Percentiles rank a stretch among this genome's conserved stretches.
Evolutionary conservation across 1,284 basidiomycete genomes (phyloP).

Genomic region (Cryptococcus wingfieldii): DNA sequence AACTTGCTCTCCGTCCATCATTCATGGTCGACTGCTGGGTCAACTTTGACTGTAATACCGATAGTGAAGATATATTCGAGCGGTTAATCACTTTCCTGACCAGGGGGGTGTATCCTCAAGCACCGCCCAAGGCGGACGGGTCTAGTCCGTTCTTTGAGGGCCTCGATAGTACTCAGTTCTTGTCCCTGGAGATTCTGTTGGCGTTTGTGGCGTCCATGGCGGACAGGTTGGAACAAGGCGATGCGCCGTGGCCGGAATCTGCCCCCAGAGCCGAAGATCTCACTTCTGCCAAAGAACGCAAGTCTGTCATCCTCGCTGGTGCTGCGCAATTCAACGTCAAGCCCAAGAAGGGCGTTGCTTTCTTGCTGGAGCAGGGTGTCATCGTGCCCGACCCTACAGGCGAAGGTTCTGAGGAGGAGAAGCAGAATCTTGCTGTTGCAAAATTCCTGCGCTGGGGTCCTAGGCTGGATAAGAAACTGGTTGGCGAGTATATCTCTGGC

Average conservation of each 20-base stretch:
- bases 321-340: conserved; percentile 90
- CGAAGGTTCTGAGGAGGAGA: conserved; percentile 31
- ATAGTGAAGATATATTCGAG: conserved; percentile 95
- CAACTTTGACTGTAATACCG: conserved; percentile 96
- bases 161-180: conserved; percentile 71
- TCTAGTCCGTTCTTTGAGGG: conserved; percentile 55
- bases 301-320: conserved; percentile 78
- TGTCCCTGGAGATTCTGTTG: conserved; percentile 84
- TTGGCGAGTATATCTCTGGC: conserved; percentile 90
- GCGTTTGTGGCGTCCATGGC: conserved; percentile 86
- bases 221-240: conserved; percentile 65
- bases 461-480: conserved; percentile 83
- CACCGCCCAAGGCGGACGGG: conserved; percentile 33
- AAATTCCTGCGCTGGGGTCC: conserved; percentile 81
- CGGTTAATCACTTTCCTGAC: conserved; percentile 84
- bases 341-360: conserved; percentile 86
- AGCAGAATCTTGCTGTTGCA: conserved; percentile 54
- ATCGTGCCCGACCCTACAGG: conserved; percentile 53
- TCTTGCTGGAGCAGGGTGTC: conserved; percentile 79
- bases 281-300: conserved; percentile 71
- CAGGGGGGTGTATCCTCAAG: conserved; percentile 71
- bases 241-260: conserved; percentile 61
- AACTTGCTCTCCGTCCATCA: conserved; percentile 64
- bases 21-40: conserved; percentile 94
- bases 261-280: conserved; percentile 60